Base-by-base conservation (phyloP, 495 filamentous ascomycete genomes). In the Glonium stellatum region DNA sequence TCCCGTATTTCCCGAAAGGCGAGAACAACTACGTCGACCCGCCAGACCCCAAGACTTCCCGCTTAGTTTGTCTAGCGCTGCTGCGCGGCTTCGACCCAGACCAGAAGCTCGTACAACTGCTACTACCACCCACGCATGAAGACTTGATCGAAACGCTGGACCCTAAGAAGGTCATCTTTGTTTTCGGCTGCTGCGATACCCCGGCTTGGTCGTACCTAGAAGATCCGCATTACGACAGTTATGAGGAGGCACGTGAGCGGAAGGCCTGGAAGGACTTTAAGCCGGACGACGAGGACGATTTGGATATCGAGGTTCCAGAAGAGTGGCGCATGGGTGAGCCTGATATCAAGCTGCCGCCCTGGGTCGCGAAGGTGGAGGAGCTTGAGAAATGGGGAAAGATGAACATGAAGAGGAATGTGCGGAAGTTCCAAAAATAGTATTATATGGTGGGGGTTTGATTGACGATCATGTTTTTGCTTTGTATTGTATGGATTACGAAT, bases 121-220 rank as follows among this genome's bases (percentile, higher is more conserved):
- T 67, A 3, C 44, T 67, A 15, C 65, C 65, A 0, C 27, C 46
- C 13, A 52, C 58, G 18, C 54, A 59, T 42, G 61, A 58, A 19
- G 25, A 21, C 11, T 21, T 59, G 1, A 15, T 64, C 22, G 34
- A 58, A 12, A 42, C 22, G n/a, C 41, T 64, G n/a, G 25, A 58
- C 6, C 54, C 61, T 1, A 13, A 61, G 50, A 61, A 55, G 54
- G 64, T 58, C 1, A 54, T 67, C 5, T 44, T 67, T 44, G 65
- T 67, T 0, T 41, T 46, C 9, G 65, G 65, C 6, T 60, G 57
- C 25, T 61, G 61, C 31, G 65, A 67, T 1, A 23, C 11, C n/a
- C 65, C 65, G 2, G 57, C 55, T 37, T 67, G 65, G 65, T 60
- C 65, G 23, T 67, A 58, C 36, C 52, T 52, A 5, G 65, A 67